Percentiles rank a stretch among this genome's conserved stretches.
Conservation (phyloP, 2,329 filamentous ascomycete genomes). For the Clonostachys sp. region DNA sequence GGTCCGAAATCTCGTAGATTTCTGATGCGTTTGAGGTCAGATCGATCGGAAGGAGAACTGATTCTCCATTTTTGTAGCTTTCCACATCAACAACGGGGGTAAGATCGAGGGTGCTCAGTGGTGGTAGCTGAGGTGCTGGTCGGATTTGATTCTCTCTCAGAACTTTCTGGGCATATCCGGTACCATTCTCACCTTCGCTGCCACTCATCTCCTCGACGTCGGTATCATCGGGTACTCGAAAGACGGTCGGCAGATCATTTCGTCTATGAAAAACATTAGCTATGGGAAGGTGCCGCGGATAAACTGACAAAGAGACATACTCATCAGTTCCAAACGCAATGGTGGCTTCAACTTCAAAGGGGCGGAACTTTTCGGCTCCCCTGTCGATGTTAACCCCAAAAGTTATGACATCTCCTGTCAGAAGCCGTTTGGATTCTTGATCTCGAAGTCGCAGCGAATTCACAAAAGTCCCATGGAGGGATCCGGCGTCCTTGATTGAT, state of each 20-base stretch:
- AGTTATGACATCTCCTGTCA: slow-evolving; percentile 21
- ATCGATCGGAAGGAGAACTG: too few relatives aligned
- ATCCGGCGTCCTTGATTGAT: slow-evolving; percentile 38
- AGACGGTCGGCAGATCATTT: slow-evolving; percentile 19
- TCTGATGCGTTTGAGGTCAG: too few relatives aligned
- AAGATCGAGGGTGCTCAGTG: too few relatives aligned
- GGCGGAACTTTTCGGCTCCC: slow-evolving; percentile 24
- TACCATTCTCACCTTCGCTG: slow-evolving; percentile 8
- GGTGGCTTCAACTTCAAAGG: slow-evolving; percentile 27
- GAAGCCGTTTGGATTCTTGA: slow-evolving; percentile 9
- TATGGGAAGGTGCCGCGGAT: slow-evolving; percentile 2
- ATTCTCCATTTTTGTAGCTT: too few relatives aligned
- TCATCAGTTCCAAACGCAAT: slow-evolving; percentile 17
- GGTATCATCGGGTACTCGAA: slow-evolving; percentile 36
- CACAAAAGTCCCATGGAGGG: slow-evolving; percentile 48
- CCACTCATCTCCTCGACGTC: slow-evolving; percentile 20
- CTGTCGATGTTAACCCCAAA: slow-evolving; percentile 30
- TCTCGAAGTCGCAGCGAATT: slow-evolving; percentile 21
- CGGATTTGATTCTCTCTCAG: slow-evolving; percentile 18
- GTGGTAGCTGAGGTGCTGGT: slow-evolving; percentile 7
- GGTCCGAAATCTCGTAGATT: too few relatives aligned
- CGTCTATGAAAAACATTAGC: slow-evolving; percentile 12
- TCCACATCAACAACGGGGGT: too few relatives aligned
- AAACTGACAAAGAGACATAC: slow-evolving; percentile 8
- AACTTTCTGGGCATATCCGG: slow-evolving; percentile 3